phyloP scores from a whole-genome alignment of 2,329 filamentous ascomycete genomes.

The Trichophyton benhamiae region DNA sequence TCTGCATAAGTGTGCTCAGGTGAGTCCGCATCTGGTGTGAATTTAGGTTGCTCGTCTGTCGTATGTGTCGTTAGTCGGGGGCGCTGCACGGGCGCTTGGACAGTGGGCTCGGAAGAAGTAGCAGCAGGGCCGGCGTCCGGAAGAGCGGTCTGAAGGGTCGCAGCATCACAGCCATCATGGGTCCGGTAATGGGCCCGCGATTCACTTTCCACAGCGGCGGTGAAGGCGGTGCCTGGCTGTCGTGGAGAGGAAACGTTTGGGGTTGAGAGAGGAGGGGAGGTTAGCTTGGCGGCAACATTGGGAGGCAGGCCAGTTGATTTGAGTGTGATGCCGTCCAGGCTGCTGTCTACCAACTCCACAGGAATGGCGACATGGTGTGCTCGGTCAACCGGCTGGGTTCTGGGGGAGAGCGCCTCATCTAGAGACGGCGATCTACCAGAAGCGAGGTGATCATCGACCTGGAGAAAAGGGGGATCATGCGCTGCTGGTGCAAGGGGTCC shows the following conservation, averaged over 20 bases:
- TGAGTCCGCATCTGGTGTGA: neutral
- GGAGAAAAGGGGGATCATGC: slow-evolving; percentile 6
- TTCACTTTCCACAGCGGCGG: slow-evolving; percentile 6
- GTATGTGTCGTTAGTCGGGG: slow-evolving; percentile 5
- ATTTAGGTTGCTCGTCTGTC: slow-evolving; percentile 10
- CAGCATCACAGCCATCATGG: neutral
- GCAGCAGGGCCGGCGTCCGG: neutral
- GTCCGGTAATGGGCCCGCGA: neutral
- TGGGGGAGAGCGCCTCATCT: slow-evolving; percentile 30
- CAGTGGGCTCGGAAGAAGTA: neutral
- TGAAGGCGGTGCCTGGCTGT: neutral
- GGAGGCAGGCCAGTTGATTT: slow-evolving; percentile 35
- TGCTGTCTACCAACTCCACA: slow-evolving; percentile 36
- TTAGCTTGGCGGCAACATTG: slow-evolving; percentile 32
- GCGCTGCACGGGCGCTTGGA: neutral
- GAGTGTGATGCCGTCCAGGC: slow-evolving; percentile 36
- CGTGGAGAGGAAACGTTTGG: slow-evolving; percentile 16
- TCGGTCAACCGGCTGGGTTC: slow-evolving; percentile 24
- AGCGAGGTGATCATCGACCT: slow-evolving; percentile 22
- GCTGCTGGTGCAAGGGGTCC: neutral
- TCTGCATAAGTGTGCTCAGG: slow-evolving; percentile 32
- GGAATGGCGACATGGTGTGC: slow-evolving; percentile 25
- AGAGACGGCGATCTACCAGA: slow-evolving; percentile 23
- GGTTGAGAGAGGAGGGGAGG: slow-evolving; percentile 23
- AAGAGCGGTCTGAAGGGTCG: neutral